phyloP scores from a whole-genome alignment of 2,329 filamentous ascomycete genomes.

The Fusarium oxysporum region DNA sequence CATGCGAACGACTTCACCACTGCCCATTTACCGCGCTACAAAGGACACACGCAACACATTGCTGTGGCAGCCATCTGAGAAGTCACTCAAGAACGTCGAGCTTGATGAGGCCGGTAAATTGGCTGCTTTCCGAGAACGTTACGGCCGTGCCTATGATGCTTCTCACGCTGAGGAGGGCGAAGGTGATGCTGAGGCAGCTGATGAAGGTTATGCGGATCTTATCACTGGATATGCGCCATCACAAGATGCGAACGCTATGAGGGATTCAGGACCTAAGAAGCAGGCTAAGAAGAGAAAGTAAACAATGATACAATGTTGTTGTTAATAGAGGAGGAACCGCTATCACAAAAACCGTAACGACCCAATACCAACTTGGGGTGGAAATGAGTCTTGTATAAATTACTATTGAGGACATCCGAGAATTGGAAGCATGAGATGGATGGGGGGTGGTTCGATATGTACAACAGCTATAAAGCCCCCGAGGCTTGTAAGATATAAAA shows the following conservation, averaged over 20 bases:
- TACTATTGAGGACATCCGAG: conserved; percentile 26
- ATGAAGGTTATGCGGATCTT: conserved; percentile 56
- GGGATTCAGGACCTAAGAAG: conserved; percentile 55
- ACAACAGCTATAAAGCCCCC: conserved; percentile 49
- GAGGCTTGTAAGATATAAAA: conserved; percentile 53
- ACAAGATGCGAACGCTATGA: conserved; percentile 51
- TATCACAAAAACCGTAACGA: neutral
- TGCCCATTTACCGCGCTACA: conserved; percentile 66
- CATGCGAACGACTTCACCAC: conserved; percentile 80
- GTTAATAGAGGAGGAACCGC: neutral
- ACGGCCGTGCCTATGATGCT: conserved; percentile 86
- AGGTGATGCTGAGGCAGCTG: conserved; percentile 40
- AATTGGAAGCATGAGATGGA: conserved; percentile 33
- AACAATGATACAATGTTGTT: conserved; percentile 25
- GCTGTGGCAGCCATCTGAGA: conserved; percentile 89
- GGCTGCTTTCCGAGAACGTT: conserved; percentile 85
- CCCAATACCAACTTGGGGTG: neutral
- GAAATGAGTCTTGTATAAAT: conserved; percentile 39
- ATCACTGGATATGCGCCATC: conserved; percentile 61
- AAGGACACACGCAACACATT: conserved; percentile 93
- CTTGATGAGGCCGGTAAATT: conserved; percentile 94
- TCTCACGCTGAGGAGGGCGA: conserved; percentile 48
- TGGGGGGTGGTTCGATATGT: conserved; percentile 48
- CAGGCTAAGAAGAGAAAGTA: conserved; percentile 62
- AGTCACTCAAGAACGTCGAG: conserved; percentile 87